phyloP scores from a whole-genome alignment of 495 filamentous ascomycete genomes.

The Aspergillus carlsbadensis region DNA sequence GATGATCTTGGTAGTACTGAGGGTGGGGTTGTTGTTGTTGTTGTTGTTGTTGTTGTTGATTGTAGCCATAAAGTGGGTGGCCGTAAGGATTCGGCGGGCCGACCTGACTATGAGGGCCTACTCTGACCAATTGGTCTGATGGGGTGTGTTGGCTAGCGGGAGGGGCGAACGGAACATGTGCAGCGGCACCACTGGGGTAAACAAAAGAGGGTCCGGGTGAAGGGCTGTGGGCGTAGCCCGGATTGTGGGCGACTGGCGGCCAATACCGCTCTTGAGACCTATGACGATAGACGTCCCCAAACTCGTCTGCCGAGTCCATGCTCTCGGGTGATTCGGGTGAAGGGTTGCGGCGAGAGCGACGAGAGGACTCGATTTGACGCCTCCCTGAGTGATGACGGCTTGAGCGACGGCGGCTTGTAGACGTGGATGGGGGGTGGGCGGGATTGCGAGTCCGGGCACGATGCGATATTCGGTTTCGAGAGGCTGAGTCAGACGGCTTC shows the following conservation, averaged over 20 bases:
- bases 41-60: slow-evolving; percentile 18
- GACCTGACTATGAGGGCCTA: slow-evolving; percentile 38
- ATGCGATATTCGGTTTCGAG: slow-evolving; percentile 55
- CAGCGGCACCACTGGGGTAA: slow-evolving; percentile 30
- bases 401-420: slow-evolving; percentile 41
- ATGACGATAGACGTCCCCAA: slow-evolving; percentile 33
- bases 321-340: slow-evolving; percentile 55
- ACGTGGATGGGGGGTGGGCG: slow-evolving; percentile 42
- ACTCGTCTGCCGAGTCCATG: slow-evolving; percentile 54
- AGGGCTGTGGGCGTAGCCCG: slow-evolving; percentile 49
- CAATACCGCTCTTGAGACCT: slow-evolving; percentile 36
- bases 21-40: slow-evolving; percentile 34
- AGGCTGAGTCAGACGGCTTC: slow-evolving; percentile 82
- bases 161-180: slow-evolving; percentile 24
- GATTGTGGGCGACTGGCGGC: slow-evolving; percentile 32
- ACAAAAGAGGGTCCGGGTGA: slow-evolving; percentile 43
- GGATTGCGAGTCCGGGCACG: slow-evolving; percentile 35
- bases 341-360: slow-evolving; percentile 46
- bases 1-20: slow-evolving; percentile 38
- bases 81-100: slow-evolving; percentile 34
- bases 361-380: slow-evolving; percentile 39
- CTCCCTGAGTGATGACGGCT: slow-evolving; percentile 16
- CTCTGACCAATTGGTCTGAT: slow-evolving; percentile 41
- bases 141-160: slow-evolving; percentile 30
- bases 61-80: slow-evolving; percentile 39